Conservation (phyloP, 2,329 filamentous ascomycete genomes). For the Calonectria fujianensis region DNA sequence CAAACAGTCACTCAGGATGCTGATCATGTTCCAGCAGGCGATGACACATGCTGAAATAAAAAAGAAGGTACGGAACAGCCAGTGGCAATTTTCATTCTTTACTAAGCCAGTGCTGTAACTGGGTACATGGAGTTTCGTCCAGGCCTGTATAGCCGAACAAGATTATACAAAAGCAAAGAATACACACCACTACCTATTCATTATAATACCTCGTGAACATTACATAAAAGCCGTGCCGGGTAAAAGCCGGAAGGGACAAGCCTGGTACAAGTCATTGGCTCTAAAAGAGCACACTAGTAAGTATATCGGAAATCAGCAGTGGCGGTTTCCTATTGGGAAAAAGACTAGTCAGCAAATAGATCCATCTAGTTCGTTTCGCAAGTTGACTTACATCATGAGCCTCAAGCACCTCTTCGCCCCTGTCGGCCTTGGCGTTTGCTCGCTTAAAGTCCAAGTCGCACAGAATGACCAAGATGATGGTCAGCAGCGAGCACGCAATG, state of each 20-base stretch:
- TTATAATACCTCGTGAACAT: constrained; percentile 22
- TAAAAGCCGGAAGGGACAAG: constrained; percentile 7
- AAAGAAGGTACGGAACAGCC: not conserved
- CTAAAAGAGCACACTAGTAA: constrained; percentile 48
- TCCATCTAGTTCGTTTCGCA: not conserved
- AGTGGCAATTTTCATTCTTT: constrained; percentile 17
- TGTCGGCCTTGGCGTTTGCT: constrained; percentile 71
- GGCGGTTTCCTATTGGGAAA: constrained; percentile 51
- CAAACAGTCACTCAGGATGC: not conserved
- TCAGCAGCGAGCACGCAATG: constrained; percentile 70
- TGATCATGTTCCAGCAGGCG: not conserved
- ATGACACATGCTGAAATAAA: not conserved
- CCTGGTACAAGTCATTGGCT: not conserved
- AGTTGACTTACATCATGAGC: constrained; percentile 66
- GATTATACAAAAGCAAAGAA: constrained; percentile 13
- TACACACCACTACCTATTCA: constrained; percentile 18
- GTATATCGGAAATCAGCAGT: constrained; percentile 60
- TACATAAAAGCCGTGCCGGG: constrained; percentile 12
- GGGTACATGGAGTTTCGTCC: constrained; percentile 13
- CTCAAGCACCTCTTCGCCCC: constrained; percentile 72
- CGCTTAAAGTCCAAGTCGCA: constrained; percentile 64
- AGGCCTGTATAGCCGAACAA: not conserved
- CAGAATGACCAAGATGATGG: constrained; percentile 65
- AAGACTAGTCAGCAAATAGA: constrained; percentile 34
- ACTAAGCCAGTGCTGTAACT: constrained; percentile 2